These are phyloP conservation scores for Trichoderma lentiforme DNA, from an alignment of 2,329 filamentous ascomycete species.

Conservation along the genomic window DNA sequence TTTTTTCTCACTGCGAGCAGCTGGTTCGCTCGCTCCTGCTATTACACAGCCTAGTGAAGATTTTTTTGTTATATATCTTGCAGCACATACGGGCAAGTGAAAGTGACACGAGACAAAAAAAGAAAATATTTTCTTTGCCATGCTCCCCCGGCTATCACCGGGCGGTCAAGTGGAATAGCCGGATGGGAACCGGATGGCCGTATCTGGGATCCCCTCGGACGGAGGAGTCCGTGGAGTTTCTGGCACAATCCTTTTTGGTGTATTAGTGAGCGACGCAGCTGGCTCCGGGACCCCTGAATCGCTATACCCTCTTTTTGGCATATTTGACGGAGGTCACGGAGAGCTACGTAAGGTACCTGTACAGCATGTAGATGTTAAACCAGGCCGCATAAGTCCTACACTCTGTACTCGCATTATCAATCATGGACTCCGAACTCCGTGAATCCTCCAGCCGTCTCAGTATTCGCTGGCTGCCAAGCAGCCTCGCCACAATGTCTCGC, in stretches of 20 bases:
- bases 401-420: background rate
- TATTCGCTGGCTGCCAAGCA: background rate
- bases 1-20: background rate
- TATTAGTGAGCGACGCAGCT: background rate
- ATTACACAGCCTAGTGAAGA: background rate
- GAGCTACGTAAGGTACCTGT: background rate
- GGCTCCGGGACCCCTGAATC: background rate
- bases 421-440: background rate
- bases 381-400: background rate
- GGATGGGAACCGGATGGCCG: background rate
- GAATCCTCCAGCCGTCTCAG: background rate
- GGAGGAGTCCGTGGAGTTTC: background rate
- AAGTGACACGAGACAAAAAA: background rate
- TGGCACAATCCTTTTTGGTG: background rate
- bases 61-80: background rate
- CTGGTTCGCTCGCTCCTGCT: background rate
- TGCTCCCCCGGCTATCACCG: background rate
- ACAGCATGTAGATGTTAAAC: background rate
- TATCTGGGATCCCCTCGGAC: background rate
- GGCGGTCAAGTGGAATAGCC: constrained; percentile 10
- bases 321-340: background rate
- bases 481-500: constrained; percentile 11
- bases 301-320: background rate
- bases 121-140: background rate
- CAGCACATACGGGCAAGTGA: too few relatives aligned